Evolutionary conservation across 768 basidiomycete species (phyloP), one percentile per base, ranked within the genome.

Genomic region (Boletus rex-veris): DNA sequence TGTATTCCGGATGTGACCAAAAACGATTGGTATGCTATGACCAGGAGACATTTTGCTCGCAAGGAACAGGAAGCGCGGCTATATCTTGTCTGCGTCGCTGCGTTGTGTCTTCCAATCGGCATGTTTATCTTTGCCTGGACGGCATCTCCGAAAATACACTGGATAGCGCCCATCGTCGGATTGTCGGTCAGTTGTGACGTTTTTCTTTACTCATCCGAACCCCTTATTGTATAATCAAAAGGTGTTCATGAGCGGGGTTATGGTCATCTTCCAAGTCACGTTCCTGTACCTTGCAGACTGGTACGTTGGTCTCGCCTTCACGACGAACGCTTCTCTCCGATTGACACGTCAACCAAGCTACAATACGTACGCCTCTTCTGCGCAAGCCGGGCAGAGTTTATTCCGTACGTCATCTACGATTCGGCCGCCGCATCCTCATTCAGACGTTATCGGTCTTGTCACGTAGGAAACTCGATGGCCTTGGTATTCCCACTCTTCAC

Each of bases 71-170:
- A 87, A 69, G 85, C 86, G 0, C 77, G 86, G 7, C 63, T 88
- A 18, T 83, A 81, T 51, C 62, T 72, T 16, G 76, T 81, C 26
- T 83, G 84, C 63, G 62, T 73, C 21, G 83, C 80, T 1, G 82
- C 75, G 0, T 42, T 86, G 21, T 64, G 80, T 6, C 71, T 84
- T 52, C 84, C 85, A 0, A 55, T 73, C 1, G 78, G 77, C 28
- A 82, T 86, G 77, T 81, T 88, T 65, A 80, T 88, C 15, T 89
- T 83, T 59, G 86, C 84, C 0, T 88, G 85, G 82, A 82, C 83
- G 19, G 79, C 82, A 15, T 81, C 76, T 52, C 61, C 78, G 0
- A 60, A 56, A 3, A 74, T 88, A 14, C 80, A 77, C 48, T 90
- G 88, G 87, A 80, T 85, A 14, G 81, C n/a, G 3, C 62, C 67